These are phyloP conservation scores for Metschnikowia santaceciliae DNA, from an alignment of 805 yeast genomes.

Conservation along the genomic window DNA sequence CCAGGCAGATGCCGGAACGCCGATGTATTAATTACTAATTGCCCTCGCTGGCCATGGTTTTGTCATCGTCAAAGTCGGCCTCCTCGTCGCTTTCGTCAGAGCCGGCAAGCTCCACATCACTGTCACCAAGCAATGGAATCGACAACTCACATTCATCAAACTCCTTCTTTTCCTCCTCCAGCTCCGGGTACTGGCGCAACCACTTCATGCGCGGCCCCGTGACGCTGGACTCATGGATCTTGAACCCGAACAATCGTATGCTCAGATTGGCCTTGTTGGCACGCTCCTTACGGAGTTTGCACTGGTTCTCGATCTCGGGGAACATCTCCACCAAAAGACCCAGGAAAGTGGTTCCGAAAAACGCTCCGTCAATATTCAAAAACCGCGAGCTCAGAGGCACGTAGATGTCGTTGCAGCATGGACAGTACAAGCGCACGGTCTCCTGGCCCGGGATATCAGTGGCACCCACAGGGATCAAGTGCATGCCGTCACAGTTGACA, in stretches of 20 bases:
- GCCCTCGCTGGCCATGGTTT: constrained; percentile 42
- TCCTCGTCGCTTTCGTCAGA: constrained; percentile 23
- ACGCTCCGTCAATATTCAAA: constrained; percentile 90
- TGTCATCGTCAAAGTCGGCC: constrained; percentile 33
- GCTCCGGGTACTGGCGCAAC: constrained; percentile 76
- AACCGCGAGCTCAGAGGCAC: constrained; percentile 84
- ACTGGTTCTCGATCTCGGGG: constrained; percentile 83
- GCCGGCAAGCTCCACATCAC: constrained; percentile 25
- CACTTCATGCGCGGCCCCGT: constrained; percentile 96
- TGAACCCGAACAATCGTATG: constrained; percentile 84
- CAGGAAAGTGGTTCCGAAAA: constrained; percentile 93
- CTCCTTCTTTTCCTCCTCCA: constrained; percentile 58
- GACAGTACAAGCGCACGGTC: constrained; percentile 89
- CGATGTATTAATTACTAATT: constrained; percentile 4
- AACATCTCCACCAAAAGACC: constrained; percentile 87
- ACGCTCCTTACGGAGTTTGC: constrained; percentile 48
- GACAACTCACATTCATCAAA: constrained; percentile 61
- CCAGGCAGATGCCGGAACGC: neutral
- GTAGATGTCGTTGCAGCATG: constrained; percentile 89
- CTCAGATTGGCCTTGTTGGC: constrained; percentile 55
- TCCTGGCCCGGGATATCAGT: constrained; percentile 89
- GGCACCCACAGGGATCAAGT: constrained; percentile 85
- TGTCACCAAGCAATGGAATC: constrained; percentile 35
- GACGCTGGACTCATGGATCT: constrained; percentile 64
- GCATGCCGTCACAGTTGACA: constrained; percentile 84